Base-by-base conservation (phyloP, 2,329 filamentous ascomycete genomes). In the Ceratocystis alfenasii region DNA sequence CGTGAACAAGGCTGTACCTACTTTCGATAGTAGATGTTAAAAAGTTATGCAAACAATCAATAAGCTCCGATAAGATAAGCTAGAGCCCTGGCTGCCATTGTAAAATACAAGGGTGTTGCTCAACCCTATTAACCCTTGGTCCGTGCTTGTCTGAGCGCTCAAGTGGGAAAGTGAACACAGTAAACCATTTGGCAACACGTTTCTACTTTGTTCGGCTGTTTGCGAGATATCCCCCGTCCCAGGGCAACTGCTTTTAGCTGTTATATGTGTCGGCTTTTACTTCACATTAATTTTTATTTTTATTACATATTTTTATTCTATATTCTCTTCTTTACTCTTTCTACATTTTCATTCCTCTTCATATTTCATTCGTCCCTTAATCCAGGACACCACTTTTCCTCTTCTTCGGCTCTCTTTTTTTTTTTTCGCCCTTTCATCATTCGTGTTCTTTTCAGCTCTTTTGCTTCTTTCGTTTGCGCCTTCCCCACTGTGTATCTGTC, bases 161-260 rank as follows among this genome's bases (percentile, higher is more conserved):
- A 41, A 41, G 36, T 41, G 36, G 4, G 36, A 41, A 65, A 65
- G 63, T 65, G 63, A 65, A 65, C 63, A 65, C 63, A 65, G 63
- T 65, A 65, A 65, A 50, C 63, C 63, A 65, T 44, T 64, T 64
- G 20, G 45, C 28, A 62, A 62, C 55, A 59, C 55, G 59, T 45
- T 62, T 28, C 59, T 60, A n/a, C 6, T 22, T 60, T 60, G 57
- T 60, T 60, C 33, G 33, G 59, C 33, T 45, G 6, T 28, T 44
- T 36, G 59, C n/a, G 25, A 30, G 59, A 62, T 22, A 33, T 20
- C 7, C 12, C 36, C 36, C 36, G 36, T 22, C 3, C 3, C n/a
- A 45, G 20, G 59, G 59, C 36, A 62, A 22, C 59, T 44, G 22
- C 28, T 44, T 59, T 41, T 41, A 15, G 15, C 45, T 64, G 3